These are phyloP conservation scores for Auxenochlorella protothecoides DNA, from an alignment of 139 green algal genomes.

Conservation along the genomic window DNA sequence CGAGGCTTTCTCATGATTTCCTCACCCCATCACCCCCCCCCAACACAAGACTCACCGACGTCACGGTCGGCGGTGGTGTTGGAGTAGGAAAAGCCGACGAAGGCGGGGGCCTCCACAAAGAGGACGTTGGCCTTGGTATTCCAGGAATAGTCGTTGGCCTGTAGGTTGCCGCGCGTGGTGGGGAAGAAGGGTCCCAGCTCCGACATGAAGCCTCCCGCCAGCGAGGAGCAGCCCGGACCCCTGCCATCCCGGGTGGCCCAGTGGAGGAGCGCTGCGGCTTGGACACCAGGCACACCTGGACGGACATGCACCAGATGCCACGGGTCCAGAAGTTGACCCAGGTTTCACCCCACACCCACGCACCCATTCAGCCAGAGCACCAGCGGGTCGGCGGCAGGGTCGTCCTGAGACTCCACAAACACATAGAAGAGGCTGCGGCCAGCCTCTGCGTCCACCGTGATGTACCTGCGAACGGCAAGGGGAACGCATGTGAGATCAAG, in stretches of 20 bases:
- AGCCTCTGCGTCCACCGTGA: conserved; percentile 61
- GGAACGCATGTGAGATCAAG: background rate
- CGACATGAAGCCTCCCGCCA: conserved; percentile 70
- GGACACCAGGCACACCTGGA: no score
- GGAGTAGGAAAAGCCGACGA: conserved; percentile 73
- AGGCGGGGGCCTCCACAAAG: conserved; percentile 73
- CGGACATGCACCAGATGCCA: no score
- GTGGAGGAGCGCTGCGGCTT: background rate
- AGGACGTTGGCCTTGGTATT: conserved; percentile 59
- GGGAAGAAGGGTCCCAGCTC: conserved; percentile 79
- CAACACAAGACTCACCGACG: conserved; percentile 33
- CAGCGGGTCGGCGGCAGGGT: conserved; percentile 28
- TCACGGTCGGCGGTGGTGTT: conserved; percentile 50
- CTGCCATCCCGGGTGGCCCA: conserved; percentile 19
- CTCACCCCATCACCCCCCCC: no score
- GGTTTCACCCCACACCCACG: background rate
- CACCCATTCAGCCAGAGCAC: conserved; percentile 74
- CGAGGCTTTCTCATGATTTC: no score
- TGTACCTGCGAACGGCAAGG: conserved; percentile 38
- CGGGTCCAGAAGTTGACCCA: no score
- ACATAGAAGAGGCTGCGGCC: conserved; percentile 65
- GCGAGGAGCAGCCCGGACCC: conserved; percentile 69
- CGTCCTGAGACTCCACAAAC: conserved; percentile 32
- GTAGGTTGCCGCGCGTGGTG: conserved; percentile 16
- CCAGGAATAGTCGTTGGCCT: conserved; percentile 61